These are phyloP conservation scores for Olyra latifolia DNA, from an alignment of 176 grass and related monocot genomes.

Conservation along the genomic window DNA sequence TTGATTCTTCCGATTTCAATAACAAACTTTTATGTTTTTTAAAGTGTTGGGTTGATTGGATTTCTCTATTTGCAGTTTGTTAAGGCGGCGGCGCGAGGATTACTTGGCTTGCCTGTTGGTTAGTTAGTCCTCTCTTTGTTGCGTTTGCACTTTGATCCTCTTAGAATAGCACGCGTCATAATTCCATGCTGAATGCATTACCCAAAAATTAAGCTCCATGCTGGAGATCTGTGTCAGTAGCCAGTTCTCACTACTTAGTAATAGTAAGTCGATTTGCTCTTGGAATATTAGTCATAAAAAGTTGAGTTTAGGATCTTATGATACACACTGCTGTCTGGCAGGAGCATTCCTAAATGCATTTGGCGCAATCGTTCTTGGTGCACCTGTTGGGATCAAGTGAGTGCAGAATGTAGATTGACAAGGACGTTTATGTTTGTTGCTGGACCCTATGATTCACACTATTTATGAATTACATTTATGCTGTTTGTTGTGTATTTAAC, in stretches of 20 bases:
- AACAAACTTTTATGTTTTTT: not conserved
- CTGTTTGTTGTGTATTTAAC: not conserved
- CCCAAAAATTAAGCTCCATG: not conserved
- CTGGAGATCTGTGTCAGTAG: not conserved
- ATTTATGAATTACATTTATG: not conserved
- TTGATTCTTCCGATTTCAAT: not conserved
- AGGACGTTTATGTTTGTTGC: not conserved
- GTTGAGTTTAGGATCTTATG: not conserved
- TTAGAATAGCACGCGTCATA: not conserved
- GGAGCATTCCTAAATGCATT: conserved; percentile 91
- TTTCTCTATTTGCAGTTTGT: conserved; percentile 55
- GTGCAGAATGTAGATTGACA: conserved; percentile 19
- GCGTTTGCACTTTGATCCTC: conserved; percentile 3
- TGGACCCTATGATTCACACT: not conserved
- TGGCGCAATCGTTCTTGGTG: conserved; percentile 87
- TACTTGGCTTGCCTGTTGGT: conserved; percentile 69
- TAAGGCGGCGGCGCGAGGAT: conserved; percentile 53
- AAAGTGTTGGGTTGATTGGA: conserved; percentile 12
- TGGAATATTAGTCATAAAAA: not conserved
- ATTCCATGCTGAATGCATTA: not conserved
- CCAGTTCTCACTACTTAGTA: not conserved
- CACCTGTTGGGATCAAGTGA: conserved; percentile 84
- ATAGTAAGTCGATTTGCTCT: not conserved
- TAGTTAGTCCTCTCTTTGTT: conserved; percentile 9
- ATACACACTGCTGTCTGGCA: conserved; percentile 20